Evolutionary conservation across 306 rosid species (phyloP).

Genomic region (cucumber (Cucumis sativus)): Cucumber_9930_V3 NC_026655.2:22489501-22490000

Average conservation of each 20-base stretch:
- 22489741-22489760: conserved; percentile 80
- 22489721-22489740: conserved; percentile 76
- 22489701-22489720: neutral
- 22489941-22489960: conserved; percentile 75
- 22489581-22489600: too few relatives aligned
- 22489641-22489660: neutral
- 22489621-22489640: too few relatives aligned
- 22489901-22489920: conserved; percentile 57
- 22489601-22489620: too few relatives aligned
- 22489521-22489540: too few relatives aligned
- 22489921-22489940: conserved; percentile 91
- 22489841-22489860: conserved; percentile 33
- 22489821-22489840: conserved; percentile 92
- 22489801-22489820: conserved; percentile 85
- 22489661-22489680: neutral
- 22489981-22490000: conserved; percentile 27
- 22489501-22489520: too few relatives aligned
- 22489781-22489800: conserved; percentile 83
- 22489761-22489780: conserved; percentile 81
- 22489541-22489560: too few relatives aligned
- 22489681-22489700: neutral
- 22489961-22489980: conserved; percentile 74
- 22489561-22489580: too few relatives aligned
- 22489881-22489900: conserved; percentile 58
- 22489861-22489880: conserved; percentile 81